Evolutionary conservation across 2,329 filamentous ascomycete species (phyloP), one percentile per base, ranked within the genome.

Genomic region (Colletotrichum eleusines): DNA sequence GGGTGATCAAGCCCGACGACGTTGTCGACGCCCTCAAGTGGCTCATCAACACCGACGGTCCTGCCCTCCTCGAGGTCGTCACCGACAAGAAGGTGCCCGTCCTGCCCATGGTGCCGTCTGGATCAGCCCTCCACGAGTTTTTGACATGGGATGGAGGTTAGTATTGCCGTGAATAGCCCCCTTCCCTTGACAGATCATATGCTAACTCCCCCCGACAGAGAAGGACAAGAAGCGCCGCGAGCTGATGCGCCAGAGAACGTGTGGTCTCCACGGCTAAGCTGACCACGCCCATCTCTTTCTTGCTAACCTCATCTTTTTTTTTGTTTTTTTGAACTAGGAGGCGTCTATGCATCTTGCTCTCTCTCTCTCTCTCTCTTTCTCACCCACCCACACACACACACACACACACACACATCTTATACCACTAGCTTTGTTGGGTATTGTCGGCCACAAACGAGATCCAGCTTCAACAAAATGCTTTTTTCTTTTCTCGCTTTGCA

Each of bases 81-180:
- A 96, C 94, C 5, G 96, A 98, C 81, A 92, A 91, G 84, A 92
- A 96, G 88, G 92, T 96, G 33, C 95, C 95, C 57, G 95, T 99
- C n/a, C 84, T 98, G 77, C 96, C 96, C 46, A 98, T 98, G 96
- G 96, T 99, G 57, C 95, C 95, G 4, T 91, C 90, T 48, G 96
- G 96, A 46, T 91, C 89, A 73, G 95, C 88, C 71, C 86, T 99
- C 77, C 94, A 98, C 80, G 96, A 98, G 82, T 98, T 98, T 84
- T 86, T 98, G 79, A 88, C 95, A 23, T 97, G 94, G 82, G 94
- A 97, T 80, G 87, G 90, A 84, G 88, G 90, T 92, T 86, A 81
- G 90, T 82, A 28, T 48, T 50, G 7, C 48, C 55, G 31, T 3
- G 28, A 20, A 31, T 20, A 1, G 6, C 3, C 57, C 40, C 33